Evolutionary conservation across 2,329 filamentous ascomycete genomes (phyloP).

Genomic region (Cryphonectria japonica): DNA sequence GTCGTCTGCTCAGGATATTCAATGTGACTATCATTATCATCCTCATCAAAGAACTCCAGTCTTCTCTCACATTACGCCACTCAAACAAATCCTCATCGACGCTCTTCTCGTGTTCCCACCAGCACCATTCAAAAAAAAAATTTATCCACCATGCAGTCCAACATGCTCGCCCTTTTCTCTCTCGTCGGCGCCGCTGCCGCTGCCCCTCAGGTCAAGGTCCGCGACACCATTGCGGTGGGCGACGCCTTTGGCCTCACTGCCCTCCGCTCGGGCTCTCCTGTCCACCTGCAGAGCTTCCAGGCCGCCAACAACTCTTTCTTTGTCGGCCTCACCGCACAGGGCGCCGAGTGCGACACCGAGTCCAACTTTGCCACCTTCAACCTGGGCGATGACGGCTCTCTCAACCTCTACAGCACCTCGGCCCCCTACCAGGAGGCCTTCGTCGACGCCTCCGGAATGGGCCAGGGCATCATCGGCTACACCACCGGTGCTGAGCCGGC

Average conservation of each 20-base stretch:
- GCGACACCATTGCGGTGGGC: slow-evolving; percentile 31
- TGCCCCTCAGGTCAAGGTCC: slow-evolving; percentile 34
- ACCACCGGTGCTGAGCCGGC: slow-evolving; percentile 47
- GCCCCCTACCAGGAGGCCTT: slow-evolving; percentile 52
- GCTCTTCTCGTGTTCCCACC: slow-evolving; percentile 3
- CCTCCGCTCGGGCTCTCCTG: slow-evolving; percentile 51
- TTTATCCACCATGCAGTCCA: slow-evolving; percentile 41
- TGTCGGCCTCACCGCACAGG: slow-evolving; percentile 48
- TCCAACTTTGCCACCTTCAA: slow-evolving; percentile 54
- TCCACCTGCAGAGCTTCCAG: slow-evolving; percentile 52
- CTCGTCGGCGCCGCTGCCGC: slow-evolving; percentile 41
- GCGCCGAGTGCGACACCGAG: slow-evolving; percentile 52
- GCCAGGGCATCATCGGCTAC: slow-evolving; percentile 59
- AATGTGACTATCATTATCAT: neutral
- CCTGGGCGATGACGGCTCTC: slow-evolving; percentile 46
- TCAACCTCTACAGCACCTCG: slow-evolving; percentile 52
- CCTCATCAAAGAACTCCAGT: neutral
- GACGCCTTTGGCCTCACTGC: slow-evolving; percentile 52
- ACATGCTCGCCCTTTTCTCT: slow-evolving; percentile 63
- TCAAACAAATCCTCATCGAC: neutral
- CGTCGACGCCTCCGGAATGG: slow-evolving; percentile 62
- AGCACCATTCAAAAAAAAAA: slow-evolving; percentile 8
- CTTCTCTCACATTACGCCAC: neutral
- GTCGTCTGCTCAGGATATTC: neutral
- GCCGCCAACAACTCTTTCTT: slow-evolving; percentile 50